Evolutionary conservation across 179 eudicot genomes (phyloP).

Genomic region (Beta macrorhiza): DNA sequence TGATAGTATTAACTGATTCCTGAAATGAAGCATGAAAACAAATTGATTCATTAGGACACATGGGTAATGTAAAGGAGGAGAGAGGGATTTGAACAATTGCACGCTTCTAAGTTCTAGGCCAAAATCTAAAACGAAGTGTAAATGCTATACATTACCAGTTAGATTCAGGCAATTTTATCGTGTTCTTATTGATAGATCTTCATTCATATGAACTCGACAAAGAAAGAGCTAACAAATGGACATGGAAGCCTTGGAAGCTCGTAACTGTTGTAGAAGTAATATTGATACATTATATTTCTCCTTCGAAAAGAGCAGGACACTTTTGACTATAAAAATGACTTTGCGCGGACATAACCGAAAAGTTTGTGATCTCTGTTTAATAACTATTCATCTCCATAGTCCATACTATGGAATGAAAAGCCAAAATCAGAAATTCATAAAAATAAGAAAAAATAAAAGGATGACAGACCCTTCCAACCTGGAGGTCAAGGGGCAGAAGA

Average conservation of each 20-base stretch:
- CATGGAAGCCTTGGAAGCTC: neutral
- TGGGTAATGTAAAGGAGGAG: neutral
- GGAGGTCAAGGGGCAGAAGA: neutral
- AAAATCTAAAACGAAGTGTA: neutral
- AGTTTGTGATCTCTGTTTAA: neutral
- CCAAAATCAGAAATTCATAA: neutral
- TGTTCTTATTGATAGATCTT: neutral
- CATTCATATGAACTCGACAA: neutral
- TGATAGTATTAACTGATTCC: conserved; percentile 49
- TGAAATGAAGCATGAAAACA: conserved; percentile 28
- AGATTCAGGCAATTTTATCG: neutral
- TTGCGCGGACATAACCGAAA: neutral
- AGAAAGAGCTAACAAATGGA: neutral
- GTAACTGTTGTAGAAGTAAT: neutral
- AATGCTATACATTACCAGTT: neutral
- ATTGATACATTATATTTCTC: neutral
- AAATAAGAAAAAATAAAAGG: neutral
- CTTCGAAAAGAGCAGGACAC: neutral
- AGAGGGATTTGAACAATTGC: neutral
- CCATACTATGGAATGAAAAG: neutral
- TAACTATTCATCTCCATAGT: neutral
- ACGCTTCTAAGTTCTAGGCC: neutral
- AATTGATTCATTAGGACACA: neutral
- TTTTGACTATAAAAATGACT: neutral
- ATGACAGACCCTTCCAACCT: neutral